These are phyloP conservation scores for Porphyrellus cyaneotinctus DNA, from an alignment of 768 basidiomycete genomes.

Conservation along the genomic window DNA sequence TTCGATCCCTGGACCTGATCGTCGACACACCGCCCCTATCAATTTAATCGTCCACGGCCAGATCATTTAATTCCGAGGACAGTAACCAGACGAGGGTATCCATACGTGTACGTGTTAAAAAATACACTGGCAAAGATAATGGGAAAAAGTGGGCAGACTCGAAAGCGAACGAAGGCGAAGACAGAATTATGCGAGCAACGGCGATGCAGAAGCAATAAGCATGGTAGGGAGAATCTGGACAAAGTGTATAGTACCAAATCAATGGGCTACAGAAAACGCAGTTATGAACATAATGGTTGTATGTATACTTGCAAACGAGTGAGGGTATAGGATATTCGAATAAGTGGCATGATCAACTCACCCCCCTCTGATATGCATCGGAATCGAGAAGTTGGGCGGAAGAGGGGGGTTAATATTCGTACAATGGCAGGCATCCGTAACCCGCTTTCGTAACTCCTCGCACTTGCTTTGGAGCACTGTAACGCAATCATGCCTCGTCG, in stretches of 20 bases:
- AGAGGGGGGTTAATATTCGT: conserved; percentile 41
- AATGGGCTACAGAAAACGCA: conserved; percentile 26
- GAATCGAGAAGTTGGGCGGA: conserved; percentile 37
- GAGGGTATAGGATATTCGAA: conserved; percentile 23
- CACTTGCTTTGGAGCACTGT: conserved; percentile 47
- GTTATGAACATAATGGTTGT: conserved; percentile 25
- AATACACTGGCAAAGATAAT: conserved; percentile 12
- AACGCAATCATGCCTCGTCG: conserved; percentile 6
- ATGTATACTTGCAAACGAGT: conserved; percentile 31
- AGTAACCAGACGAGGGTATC: conserved; percentile 11
- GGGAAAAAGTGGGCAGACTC: background rate
- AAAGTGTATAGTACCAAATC: conserved; percentile 27
- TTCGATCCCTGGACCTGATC: conserved; percentile 31
- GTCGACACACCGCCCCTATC: conserved; percentile 20
- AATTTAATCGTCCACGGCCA: conserved; percentile 5
- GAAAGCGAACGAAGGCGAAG: conserved; percentile 10
- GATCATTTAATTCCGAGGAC: background rate
- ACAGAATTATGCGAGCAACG: conserved; percentile 9
- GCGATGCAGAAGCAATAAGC: conserved; percentile 9
- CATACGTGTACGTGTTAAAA: conserved; percentile 11
- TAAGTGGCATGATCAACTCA: conserved; percentile 10
- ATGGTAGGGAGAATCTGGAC: conserved; percentile 1
- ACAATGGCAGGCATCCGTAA: conserved; percentile 45
- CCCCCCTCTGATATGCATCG: conserved; percentile 30
- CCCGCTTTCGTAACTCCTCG: conserved; percentile 45